phyloP scores from a whole-genome alignment of 345 rosid species.

The Mangifera indica region DNA sequence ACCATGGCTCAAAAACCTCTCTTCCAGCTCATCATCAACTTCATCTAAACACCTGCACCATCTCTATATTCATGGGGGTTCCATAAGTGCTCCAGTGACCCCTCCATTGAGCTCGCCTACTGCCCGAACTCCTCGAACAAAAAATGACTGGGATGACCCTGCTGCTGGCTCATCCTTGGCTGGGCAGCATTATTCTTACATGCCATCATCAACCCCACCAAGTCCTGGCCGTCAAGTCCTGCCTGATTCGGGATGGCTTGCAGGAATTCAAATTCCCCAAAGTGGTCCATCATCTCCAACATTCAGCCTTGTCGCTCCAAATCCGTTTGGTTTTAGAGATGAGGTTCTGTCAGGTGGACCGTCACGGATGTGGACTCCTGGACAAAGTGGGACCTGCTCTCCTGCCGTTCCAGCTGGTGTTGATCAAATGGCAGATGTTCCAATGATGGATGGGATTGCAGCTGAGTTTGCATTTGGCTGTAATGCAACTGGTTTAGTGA shows the following conservation, averaged over 20 bases:
- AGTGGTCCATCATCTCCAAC: slow-evolving; percentile 96
- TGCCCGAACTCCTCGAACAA: slow-evolving; percentile 54
- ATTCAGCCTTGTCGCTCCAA: slow-evolving; percentile 75
- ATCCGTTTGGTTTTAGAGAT: slow-evolving; percentile 61
- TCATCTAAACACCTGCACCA: slow-evolving; percentile 59
- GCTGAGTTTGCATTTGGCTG: slow-evolving; percentile 94
- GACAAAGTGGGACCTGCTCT: slow-evolving; percentile 95
- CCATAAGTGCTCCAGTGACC: slow-evolving; percentile 96
- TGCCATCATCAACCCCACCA: slow-evolving; percentile 63
- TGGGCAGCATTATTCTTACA: slow-evolving; percentile 34
- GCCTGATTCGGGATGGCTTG: slow-evolving; percentile 79
- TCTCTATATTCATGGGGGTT: slow-evolving; percentile 64
- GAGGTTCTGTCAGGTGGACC: slow-evolving; percentile 57
- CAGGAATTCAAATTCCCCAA: slow-evolving; percentile 67
- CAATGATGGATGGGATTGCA: slow-evolving; percentile 80
- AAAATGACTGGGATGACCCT: slow-evolving; percentile 61
- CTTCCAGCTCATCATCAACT: slow-evolving; percentile 64
- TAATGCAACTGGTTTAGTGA: slow-evolving; percentile 62
- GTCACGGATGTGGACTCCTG: slow-evolving; percentile 97
- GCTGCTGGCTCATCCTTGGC: slow-evolving; percentile 41
- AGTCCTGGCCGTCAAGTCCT: slow-evolving; percentile 63
- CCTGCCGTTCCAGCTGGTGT: slow-evolving; percentile 75
- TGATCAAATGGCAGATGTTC: slow-evolving; percentile 77
- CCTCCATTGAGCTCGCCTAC: slow-evolving; percentile 87
- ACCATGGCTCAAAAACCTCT: slow-evolving; percentile 94